phyloP scores from a whole-genome alignment of 1,284 basidiomycete species.

The Trametes polyzona region DNA sequence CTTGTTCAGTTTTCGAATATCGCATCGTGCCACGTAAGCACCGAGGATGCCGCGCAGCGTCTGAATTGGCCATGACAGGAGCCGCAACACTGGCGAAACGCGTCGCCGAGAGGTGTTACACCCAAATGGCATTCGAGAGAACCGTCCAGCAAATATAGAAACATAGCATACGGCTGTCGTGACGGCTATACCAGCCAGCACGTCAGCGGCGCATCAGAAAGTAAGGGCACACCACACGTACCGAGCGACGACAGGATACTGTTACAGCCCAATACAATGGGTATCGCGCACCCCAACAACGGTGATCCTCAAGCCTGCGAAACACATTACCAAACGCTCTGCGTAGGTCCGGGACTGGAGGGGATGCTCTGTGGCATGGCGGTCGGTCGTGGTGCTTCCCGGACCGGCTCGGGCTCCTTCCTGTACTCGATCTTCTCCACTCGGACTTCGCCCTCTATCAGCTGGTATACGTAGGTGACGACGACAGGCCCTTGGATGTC shows the following conservation, averaged over 20 bases:
- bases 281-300: slow-evolving; percentile 2
- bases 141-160: not conserved
- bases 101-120: not conserved
- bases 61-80: no score
- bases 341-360: slow-evolving; percentile 36
- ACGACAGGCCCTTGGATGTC: slow-evolving; percentile 95
- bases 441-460: slow-evolving; percentile 90
- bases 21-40: no score
- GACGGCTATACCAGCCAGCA: not conserved
- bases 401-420: slow-evolving; percentile 59
- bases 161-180: slow-evolving; percentile 3
- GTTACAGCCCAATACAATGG: slow-evolving; percentile 13
- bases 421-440: slow-evolving; percentile 87
- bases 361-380: slow-evolving; percentile 55
- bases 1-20: no score
- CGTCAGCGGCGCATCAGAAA: not conserved
- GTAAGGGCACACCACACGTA: not conserved
- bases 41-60: no score
- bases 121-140: not conserved
- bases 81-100: no score
- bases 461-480: slow-evolving; percentile 94
- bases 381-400: slow-evolving; percentile 36
- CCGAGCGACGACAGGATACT: slow-evolving; percentile 8
- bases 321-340: slow-evolving; percentile 40
- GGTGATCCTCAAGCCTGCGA: not conserved